phyloP scores from a whole-genome alignment of 164 flowering plant genomes.

The Kingdonia uniflora region DNA sequence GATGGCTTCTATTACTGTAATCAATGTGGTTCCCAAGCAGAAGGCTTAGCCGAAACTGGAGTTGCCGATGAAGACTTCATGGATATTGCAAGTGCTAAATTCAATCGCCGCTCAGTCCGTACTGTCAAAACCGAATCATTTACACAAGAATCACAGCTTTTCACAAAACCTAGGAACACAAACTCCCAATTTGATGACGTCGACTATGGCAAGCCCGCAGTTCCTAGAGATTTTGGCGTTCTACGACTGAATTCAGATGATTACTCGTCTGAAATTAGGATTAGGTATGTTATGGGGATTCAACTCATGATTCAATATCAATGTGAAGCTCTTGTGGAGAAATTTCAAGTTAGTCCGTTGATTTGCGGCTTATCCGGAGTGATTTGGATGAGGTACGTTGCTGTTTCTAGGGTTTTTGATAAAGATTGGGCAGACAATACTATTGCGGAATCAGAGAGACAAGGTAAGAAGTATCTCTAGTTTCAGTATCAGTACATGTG shows the following conservation, averaged over 20 bases:
- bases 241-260: slow-evolving; percentile 18
- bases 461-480: slow-evolving; percentile 14
- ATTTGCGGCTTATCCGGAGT: slow-evolving; percentile 52
- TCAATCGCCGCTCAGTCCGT: slow-evolving; percentile 13
- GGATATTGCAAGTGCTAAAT: slow-evolving; percentile 16
- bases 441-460: slow-evolving; percentile 42
- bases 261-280: slow-evolving; percentile 35
- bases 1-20: slow-evolving; percentile 65
- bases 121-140: slow-evolving; percentile 20
- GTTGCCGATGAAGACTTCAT: slow-evolving; percentile 42
- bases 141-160: slow-evolving; percentile 11
- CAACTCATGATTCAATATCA: slow-evolving; percentile 70
- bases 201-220: slow-evolving; percentile 22
- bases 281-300: slow-evolving; percentile 61
- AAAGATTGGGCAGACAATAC: slow-evolving; percentile 55
- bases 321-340: slow-evolving; percentile 62
- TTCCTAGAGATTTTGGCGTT: slow-evolving; percentile 37
- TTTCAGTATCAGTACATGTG: too few relatives aligned
- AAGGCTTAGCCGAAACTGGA: slow-evolving; percentile 45
- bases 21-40: slow-evolving; percentile 42
- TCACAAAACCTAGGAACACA: neutral
- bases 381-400: slow-evolving; percentile 61
- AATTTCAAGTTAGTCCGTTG: slow-evolving; percentile 43
- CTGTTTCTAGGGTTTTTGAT: slow-evolving; percentile 36
- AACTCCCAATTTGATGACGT: slow-evolving; percentile 6